Evolutionary conservation across 2,329 filamentous ascomycete genomes (phyloP).

Genomic region (Exophiala viscosa): DNA sequence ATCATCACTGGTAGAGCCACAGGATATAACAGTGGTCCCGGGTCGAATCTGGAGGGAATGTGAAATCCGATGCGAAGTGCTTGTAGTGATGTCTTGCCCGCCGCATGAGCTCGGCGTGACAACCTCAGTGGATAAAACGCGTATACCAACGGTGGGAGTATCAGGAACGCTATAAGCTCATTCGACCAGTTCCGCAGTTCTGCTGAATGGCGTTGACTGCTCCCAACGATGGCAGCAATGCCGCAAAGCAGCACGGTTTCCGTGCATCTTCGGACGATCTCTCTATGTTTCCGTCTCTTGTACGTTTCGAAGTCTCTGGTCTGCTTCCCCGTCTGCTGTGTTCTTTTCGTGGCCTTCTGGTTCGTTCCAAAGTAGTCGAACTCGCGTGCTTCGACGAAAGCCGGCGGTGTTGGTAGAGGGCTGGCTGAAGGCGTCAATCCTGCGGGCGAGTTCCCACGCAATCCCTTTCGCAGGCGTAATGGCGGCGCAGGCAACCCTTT

Average conservation of each 20-base stretch:
- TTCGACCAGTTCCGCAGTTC: conserved; percentile 16
- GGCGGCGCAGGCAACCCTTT: conserved; percentile 79
- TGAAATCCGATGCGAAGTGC: conserved; percentile 40
- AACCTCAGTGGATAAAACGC: conserved; percentile 22
- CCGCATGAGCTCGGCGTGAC: conserved; percentile 7
- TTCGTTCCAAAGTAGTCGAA: conserved; percentile 15
- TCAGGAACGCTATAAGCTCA: conserved; percentile 17
- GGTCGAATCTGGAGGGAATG: conserved; percentile 78
- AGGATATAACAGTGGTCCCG: conserved; percentile 86
- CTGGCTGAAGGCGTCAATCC: conserved; percentile 22
- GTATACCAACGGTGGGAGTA: conserved; percentile 20
- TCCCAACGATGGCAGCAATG: conserved; percentile 39
- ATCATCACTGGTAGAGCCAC: conserved; percentile 71
- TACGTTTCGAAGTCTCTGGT: conserved; percentile 27
- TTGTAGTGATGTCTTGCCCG: conserved; percentile 11
- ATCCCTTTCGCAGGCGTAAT: conserved; percentile 69
- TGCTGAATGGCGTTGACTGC: conserved; percentile 6
- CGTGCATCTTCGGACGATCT: conserved; percentile 47
- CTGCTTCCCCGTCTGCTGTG: conserved; percentile 1
- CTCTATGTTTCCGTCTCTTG: conserved; percentile 36
- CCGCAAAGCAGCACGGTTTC: conserved; percentile 54
- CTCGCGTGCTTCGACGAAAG: conserved; percentile 17
- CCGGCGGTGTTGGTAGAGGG: conserved; percentile 27
- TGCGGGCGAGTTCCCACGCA: conserved; percentile 49
- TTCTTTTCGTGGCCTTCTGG: conserved; percentile 12